Base-by-base conservation (phyloP, 148 eudicot genomes). In the Euryodendron excelsum region DNA sequence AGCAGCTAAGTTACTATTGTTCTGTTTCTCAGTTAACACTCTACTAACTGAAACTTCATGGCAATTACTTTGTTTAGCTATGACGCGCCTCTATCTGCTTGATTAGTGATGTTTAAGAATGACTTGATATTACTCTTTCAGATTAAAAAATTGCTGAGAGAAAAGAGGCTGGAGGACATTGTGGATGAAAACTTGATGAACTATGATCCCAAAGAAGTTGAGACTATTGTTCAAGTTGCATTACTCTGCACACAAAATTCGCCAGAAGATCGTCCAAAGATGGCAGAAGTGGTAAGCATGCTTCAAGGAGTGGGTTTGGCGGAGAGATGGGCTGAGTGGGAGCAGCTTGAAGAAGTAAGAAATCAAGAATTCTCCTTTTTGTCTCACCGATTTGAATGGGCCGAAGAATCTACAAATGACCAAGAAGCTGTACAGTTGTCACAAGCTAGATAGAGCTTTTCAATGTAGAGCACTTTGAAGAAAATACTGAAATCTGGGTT, bases 261-360 rank as follows among this genome's bases (percentile, higher is more conserved):
- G 15, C 97, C 98, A 0, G 98, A 91, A 73, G 91, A 89, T 17
- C 93, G 98, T 60, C 99, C 99, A n/a, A 91, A 80, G 76, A 96
- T 96, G 98, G 82, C 90, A 64, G 89, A 91, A 80, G 95, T 91
- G 34, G 90, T 93, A 45, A 83, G 82, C 65, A 86, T 95, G 94
- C 83, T 96, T 66, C 65, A 86, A 80, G 98, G 99, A 69, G 92
- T 84, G 39, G 97, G 94, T 28, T 84, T 96, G 76, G 78, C 85
- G 0, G 94, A 91, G 79, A 86, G 93, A 84, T 96, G 99, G 99
- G 91, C 86, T 0, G 91, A 93, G 76, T 93, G 98, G 98, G 94
- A 96, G 83, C 90, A 83, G 69, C 84, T 87, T 13, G 98, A 96
- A 80, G 86, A 93, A 84, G 85, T 82, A 37, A 87, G 91, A 80